Base-by-base conservation (phyloP, 495 filamentous ascomycete genomes). In the Chaetomidium leptoderma region DNA sequence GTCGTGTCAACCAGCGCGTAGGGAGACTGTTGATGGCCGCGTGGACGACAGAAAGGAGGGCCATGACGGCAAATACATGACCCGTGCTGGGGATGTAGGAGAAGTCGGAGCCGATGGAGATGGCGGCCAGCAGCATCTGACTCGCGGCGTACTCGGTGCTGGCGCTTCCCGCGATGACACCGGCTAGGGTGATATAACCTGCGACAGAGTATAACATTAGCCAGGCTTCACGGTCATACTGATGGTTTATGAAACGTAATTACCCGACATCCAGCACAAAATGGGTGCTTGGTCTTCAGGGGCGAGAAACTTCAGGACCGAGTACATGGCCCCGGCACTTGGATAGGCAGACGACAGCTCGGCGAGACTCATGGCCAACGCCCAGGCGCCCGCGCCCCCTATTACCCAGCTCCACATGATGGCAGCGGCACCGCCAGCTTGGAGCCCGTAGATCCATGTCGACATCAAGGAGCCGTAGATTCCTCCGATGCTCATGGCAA, bases 101-200 rank as follows among this genome's bases (percentile, higher is more conserved):
- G 63, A 83, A 81, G 58, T 78, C 69, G 6, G 78, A 73, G 24
- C 76, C 76, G 78, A 89, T 87, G 6, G 81, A 81, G 13, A 85
- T 81, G 16, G 82, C 82, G 5, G 85, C 85, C 6, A 89, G 72
- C 33, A 88, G 79, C 78, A 89, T 79, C 66, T 87, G 83, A 0
- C 83, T 81, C 6, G 82, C 78, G 6, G 83, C 84, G 60, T 88
- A 89, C 60, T 86, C 85, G 2, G 84, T 81, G 0, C 81, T 83
- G 7, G 86, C 85, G 30, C 83, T 76, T 36, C 86, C 86, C 9
- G 81, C 78, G 40, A 87, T 72, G 59, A 86, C 84, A 37, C 86
- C 85, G 5, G 86, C 73, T 2, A 89, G 76, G 59, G 86, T 88
- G 66, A 87, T 76, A 81, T 85, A 89, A 0, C 86, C 86, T 71